Percentiles rank a stretch among this genome's conserved stretches.
Evolutionary conservation across 2,329 filamentous ascomycete species (phyloP).

Genomic region (Pseudocercospora macadamiae): DNA sequence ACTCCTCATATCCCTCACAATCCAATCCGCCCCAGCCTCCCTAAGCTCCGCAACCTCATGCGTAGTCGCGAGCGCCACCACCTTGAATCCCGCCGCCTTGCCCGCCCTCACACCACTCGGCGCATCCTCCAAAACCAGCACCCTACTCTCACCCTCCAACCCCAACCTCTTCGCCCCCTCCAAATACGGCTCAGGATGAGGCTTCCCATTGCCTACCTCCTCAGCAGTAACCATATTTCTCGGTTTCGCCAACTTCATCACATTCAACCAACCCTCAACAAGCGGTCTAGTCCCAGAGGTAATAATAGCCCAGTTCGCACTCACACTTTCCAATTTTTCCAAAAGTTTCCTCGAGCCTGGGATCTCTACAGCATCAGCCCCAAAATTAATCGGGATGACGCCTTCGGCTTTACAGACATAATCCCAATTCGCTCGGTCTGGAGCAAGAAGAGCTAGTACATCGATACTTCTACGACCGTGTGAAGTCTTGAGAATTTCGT

Average conservation of each 20-base stretch:
- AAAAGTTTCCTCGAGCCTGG: constrained; percentile 63
- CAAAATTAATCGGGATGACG: constrained; percentile 74
- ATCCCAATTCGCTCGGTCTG: constrained; percentile 88
- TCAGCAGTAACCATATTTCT: constrained; percentile 54
- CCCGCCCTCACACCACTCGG: constrained; percentile 82
- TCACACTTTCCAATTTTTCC: constrained; percentile 37
- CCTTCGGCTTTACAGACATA: constrained; percentile 82
- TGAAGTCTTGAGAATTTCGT: constrained; percentile 79
- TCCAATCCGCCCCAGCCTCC: constrained; percentile 82
- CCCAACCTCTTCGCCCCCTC: constrained; percentile 48
- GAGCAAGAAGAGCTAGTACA: constrained; percentile 74
- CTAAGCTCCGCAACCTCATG: constrained; percentile 73
- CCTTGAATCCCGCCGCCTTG: constrained; percentile 82
- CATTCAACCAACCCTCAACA: constrained; percentile 54
- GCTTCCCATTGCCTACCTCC: constrained; percentile 54
- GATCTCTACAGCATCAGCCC: constrained; percentile 79
- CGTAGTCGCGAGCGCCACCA: constrained; percentile 82
- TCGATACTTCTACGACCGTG: constrained; percentile 92
- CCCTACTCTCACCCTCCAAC: constrained; percentile 36
- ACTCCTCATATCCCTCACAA: constrained; percentile 77
- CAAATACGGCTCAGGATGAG: constrained; percentile 54
- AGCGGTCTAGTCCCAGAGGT: constrained; percentile 54
- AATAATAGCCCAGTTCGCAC: constrained; percentile 81
- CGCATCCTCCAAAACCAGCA: constrained; percentile 86
- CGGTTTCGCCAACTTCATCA: constrained; percentile 52